Evolutionary conservation across 176 grass and related monocot species (phyloP), one percentile per base, ranked within the genome.

Genomic region (Ananas comosus): DNA sequence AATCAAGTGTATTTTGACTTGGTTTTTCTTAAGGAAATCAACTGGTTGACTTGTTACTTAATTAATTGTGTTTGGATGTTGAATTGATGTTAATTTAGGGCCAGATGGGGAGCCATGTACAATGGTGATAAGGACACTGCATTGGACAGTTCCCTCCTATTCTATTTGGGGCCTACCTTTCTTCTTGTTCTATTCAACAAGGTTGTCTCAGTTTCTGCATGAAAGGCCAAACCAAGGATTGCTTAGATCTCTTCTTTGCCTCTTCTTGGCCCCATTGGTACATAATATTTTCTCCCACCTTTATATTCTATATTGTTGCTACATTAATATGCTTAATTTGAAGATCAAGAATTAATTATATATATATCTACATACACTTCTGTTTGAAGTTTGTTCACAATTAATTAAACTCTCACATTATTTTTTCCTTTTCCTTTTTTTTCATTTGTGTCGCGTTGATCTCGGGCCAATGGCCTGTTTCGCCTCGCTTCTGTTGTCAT

Each of bases 131-230:
- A 63, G 94, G 69, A 99, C 94, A 1, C 69, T 91, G 69, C 94
- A 99, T 57, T 99, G 94, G 94, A 88, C 88, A 51, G 89, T 99
- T 50, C 94, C 94, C 9, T 99, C 94, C 28, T 99, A 99, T 80
- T 99, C 94, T 66, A 91, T 99, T 50, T 99, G 87, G 94, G 94
- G 94, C 2, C 64, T 99, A 22, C 94, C 94, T 13, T 93, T 99
- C 82, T 99, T 81, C 80, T 58, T 99, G 53, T 93, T 99, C 94
- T 99, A 82, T 74, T 90, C 94, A 53, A 99, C 89, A 0, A 88
- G 94, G 2, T 79, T 85, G 12, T 79, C 94, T 9, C 94, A 99
- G 72, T 87, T 99, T 78, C 70, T 99, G 11, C 88, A 99, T 75
- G 78, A 93, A 80, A 82, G 89, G 3, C 94, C 94, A 29, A 80